Percentiles rank a stretch among this genome's conserved stretches.
Evolutionary conservation across 176 grass and related monocot species (phyloP).

Genomic region (Aegilops tauschii): DNA sequence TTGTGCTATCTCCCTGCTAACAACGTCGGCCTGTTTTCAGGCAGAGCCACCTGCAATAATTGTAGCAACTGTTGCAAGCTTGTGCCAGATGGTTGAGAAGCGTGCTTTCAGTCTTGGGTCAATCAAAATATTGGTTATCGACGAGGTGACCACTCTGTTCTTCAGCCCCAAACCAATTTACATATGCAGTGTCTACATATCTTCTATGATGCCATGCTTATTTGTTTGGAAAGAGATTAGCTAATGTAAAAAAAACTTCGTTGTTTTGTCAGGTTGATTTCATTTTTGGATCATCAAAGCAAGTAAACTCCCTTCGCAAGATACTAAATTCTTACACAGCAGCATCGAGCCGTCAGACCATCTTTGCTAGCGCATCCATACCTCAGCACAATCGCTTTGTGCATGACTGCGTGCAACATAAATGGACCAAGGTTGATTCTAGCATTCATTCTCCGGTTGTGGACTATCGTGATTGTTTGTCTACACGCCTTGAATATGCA

Average conservation of each 20-base stretch:
- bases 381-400: constrained; percentile 94
- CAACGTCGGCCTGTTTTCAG: constrained; percentile 33
- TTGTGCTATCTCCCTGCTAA: background rate
- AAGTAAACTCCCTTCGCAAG: constrained; percentile 76
- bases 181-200: background rate
- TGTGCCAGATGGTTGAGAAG: constrained; percentile 87
- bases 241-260: background rate
- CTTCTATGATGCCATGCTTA: background rate
- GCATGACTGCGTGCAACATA: constrained; percentile 80
- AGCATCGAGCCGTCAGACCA: constrained; percentile 59
- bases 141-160: constrained; percentile 51
- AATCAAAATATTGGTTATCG: constrained; percentile 73
- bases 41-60: constrained; percentile 83
- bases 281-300: constrained; percentile 82
- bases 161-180: background rate
- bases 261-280: constrained; percentile 76
- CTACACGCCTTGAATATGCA: background rate
- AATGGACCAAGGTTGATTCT: constrained; percentile 69
- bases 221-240: background rate
- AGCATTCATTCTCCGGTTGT: constrained; percentile 22
- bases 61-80: constrained; percentile 76
- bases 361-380: constrained; percentile 92
- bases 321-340: constrained; percentile 81
- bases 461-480: background rate
- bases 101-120: constrained; percentile 67